A percentile compares a stretch with the other conserved stretches of the same genome.
phyloP scores from a whole-genome alignment of 2,329 filamentous ascomycete genomes.

The Colletotrichum neosansevieriae region DNA sequence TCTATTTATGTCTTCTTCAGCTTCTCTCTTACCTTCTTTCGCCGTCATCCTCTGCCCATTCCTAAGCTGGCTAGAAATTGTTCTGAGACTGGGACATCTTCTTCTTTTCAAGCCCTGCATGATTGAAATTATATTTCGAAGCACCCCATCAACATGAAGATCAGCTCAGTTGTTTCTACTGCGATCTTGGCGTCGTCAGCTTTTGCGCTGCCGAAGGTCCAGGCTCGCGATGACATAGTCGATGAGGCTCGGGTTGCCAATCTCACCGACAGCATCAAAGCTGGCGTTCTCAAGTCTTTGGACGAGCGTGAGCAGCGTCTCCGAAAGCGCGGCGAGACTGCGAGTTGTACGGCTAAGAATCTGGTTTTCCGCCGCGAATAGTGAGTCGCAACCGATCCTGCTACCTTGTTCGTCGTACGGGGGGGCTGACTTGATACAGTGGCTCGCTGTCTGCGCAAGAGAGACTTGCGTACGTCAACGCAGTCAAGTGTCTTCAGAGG shows the following conservation, averaged over 20 bases:
- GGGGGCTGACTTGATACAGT: slow-evolving; percentile 32
- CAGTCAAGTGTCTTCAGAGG: slow-evolving; percentile 58
- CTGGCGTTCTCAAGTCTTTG: slow-evolving; percentile 40
- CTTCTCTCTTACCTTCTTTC: not conserved
- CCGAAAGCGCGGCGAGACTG: slow-evolving; percentile 41
- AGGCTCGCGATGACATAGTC: slow-evolving; percentile 30
- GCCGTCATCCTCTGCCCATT: too few species aligned
- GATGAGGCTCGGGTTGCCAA: slow-evolving; percentile 38
- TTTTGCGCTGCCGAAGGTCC: slow-evolving; percentile 36
- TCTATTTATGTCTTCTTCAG: not conserved
- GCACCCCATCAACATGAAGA: slow-evolving; percentile 18
- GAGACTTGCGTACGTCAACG: slow-evolving; percentile 56
- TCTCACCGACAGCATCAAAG: slow-evolving; percentile 42
- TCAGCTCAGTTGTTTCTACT: slow-evolving; percentile 38
- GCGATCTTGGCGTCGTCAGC: slow-evolving; percentile 36
- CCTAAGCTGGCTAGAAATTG: not conserved
- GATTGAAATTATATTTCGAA: not conserved
- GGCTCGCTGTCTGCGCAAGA: slow-evolving; percentile 49
- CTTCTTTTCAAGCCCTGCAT: not conserved
- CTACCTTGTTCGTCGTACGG: not conserved
- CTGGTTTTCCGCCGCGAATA: slow-evolving; percentile 47
- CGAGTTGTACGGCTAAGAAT: slow-evolving; percentile 44
- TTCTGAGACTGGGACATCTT: not conserved
- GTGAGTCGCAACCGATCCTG: slow-evolving; percentile 42
- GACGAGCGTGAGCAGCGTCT: slow-evolving; percentile 41